Base-by-base conservation (phyloP, 257 asterid species). In the Solanum okadae region DNA sequence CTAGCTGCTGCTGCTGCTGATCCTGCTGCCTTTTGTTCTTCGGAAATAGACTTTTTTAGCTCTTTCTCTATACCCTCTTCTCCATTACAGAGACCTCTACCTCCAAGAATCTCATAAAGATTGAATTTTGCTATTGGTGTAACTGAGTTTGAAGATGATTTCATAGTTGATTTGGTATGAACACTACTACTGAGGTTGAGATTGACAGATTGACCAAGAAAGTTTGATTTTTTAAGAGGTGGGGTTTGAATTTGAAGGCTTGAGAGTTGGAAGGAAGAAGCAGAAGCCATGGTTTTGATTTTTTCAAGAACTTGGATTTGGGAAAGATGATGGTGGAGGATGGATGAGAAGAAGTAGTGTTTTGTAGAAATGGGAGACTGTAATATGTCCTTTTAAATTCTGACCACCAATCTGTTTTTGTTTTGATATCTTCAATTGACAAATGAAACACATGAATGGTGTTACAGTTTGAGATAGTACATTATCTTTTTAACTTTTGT, bases 41-140 rank as follows among this genome's bases (percentile, higher is more conserved):
- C 85, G 9, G 94, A 23, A 61, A 92, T 90, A 0, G 89, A 33
- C 86, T 91, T 94, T 34, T 93, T 87, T 3, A 95, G 96, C 86
- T 93, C 98, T 87, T 92, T 72, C 68, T 91, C 84, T 27, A 95
- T 87, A 65, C 96, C 95, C 40, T 90, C 93, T 91, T 96, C 98
- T 15, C 98, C 99, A 67, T 93, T 94, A 91, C 94, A 92, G 8
- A 95, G 94, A 38, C 98, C 98, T 87, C 98, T 89, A 77, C 98
- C 99, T 22, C 98, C 98, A 18, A 96, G 88, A 89, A 95, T 93
- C 88, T 96, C 98, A 76, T 23, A 93, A 90, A 92, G 92, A 91
- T 95, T 93, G 95, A 96, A 93, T 88, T 95, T 96, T 84, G 99
- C 98, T 5, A 89, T 84, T 87, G 94, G 82, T 34, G 34, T 85